A percentile compares a stretch with the other conserved stretches of the same genome.
Conservation (phyloP, 169 alveolate species). For the Theileria sp. region DNA sequence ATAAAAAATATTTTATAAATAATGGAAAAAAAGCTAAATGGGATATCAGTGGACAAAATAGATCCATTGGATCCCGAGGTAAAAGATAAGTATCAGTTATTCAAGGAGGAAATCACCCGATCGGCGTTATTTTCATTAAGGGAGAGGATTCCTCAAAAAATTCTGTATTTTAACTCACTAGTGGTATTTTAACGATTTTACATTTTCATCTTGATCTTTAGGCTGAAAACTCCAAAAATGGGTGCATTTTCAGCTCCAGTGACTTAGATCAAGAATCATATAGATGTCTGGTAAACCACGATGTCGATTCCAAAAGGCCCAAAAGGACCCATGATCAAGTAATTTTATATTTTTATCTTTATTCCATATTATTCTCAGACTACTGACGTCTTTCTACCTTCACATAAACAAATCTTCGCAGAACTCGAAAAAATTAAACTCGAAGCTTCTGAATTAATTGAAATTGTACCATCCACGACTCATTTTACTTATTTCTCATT, state of each 20-base stretch:
- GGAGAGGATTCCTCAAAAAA: conserved; percentile 83
- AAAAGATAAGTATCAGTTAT: conserved; percentile 75
- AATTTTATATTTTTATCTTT: not conserved
- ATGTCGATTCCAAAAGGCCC: conserved; percentile 36
- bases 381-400: conserved; percentile 61
- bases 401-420: conserved; percentile 79
- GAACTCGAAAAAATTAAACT: conserved; percentile 75
- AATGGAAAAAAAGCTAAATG: conserved; percentile 56
- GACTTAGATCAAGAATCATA: conserved; percentile 72
- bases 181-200: conserved; percentile 68
- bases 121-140: conserved; percentile 79
- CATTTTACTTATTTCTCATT: not conserved
- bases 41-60: conserved; percentile 69
- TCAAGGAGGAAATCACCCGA: conserved; percentile 79
- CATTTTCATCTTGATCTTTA: not conserved
- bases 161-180: conserved; percentile 76
- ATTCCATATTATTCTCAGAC: conserved; percentile 8
- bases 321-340: conserved; percentile 58
- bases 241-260: conserved; percentile 52
- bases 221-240: conserved; percentile 42
- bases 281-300: conserved; percentile 46
- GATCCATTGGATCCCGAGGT: conserved; percentile 78
- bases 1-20: not conserved
- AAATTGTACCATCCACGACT: conserved; percentile 47
- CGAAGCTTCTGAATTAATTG: conserved; percentile 85